These are phyloP conservation scores for Calcarisporium arbuscula DNA, from an alignment of 2,329 filamentous ascomycete species.

Conservation along the genomic window DNA sequence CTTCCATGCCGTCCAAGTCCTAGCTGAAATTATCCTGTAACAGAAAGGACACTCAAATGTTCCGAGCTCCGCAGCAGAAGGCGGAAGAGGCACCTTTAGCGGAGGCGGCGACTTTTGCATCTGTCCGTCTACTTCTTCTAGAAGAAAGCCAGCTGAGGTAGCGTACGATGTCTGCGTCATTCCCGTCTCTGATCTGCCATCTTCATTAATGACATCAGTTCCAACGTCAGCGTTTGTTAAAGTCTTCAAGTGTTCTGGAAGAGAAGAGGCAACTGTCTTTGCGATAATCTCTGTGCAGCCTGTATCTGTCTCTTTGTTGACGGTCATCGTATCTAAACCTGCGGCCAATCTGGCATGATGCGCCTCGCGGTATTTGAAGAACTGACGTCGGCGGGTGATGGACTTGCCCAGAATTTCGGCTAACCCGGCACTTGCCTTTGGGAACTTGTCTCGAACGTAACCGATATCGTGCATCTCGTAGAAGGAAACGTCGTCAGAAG, in stretches of 20 bases:
- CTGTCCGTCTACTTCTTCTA: conserved; percentile 12
- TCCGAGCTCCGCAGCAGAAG: too few species aligned
- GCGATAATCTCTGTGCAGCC: too few species aligned
- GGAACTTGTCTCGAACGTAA: conserved; percentile 26
- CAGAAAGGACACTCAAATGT: conserved; percentile 35
- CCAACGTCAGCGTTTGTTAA: neutral
- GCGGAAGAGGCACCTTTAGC: too few species aligned
- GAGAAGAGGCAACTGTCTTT: conserved; percentile 17
- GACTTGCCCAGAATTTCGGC: conserved; percentile 22
- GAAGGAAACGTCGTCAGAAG: conserved; percentile 12
- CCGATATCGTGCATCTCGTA: conserved; percentile 21
- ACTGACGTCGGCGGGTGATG: conserved; percentile 26
- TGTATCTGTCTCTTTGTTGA: conserved; percentile 7
- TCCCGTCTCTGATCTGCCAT: conserved; percentile 15
- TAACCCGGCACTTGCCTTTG: conserved; percentile 8
- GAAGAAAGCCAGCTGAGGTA: conserved; percentile 18
- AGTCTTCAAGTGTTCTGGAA: conserved; percentile 14
- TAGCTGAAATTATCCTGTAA: conserved; percentile 25
- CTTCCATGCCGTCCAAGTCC: conserved; percentile 22
- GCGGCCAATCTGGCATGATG: conserved; percentile 25
- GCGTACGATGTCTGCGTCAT: conserved; percentile 23
- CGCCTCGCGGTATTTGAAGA: conserved; percentile 29
- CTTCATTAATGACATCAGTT: too few species aligned
- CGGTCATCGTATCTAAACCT: conserved; percentile 16
- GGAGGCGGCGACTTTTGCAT: too few species aligned